Percentiles rank a stretch among this genome's conserved stretches.
These are phyloP conservation scores for Kluyveromyces sp. DNA, from an alignment of 1,139 yeast genomes.

Conservation along the genomic window DNA sequence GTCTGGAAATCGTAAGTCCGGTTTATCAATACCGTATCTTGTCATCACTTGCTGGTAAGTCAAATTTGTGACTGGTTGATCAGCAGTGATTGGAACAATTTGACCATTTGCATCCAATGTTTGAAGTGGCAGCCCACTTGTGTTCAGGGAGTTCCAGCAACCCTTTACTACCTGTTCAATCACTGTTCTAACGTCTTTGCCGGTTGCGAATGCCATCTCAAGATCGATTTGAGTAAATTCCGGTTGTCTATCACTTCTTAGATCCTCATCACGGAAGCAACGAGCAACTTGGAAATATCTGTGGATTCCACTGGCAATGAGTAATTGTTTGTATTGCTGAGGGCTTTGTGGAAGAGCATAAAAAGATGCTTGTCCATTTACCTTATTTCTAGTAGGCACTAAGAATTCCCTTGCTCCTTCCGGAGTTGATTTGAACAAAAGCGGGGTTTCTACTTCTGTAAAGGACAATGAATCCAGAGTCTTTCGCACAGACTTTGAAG, in stretches of 20 bases:
- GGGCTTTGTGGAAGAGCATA: constrained; percentile 97
- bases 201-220: constrained; percentile 81
- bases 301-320: constrained; percentile 90
- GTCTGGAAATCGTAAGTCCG: constrained; percentile 65
- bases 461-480: constrained; percentile 47
- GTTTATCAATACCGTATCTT: constrained; percentile 86
- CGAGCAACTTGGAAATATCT: constrained; percentile 85
- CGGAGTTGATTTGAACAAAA: constrained; percentile 89
- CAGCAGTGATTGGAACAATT: constrained; percentile 23
- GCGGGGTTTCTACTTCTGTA: constrained; percentile 86
- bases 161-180: constrained; percentile 51
- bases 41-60: constrained; percentile 64
- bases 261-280: constrained; percentile 93
- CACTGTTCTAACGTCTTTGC: constrained; percentile 57
- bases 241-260: constrained; percentile 92
- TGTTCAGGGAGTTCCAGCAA: constrained; percentile 44
- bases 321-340: constrained; percentile 88
- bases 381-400: constrained; percentile 66
- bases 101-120: constrained; percentile 24
- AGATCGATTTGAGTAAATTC: constrained; percentile 94
- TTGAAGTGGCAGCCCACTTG: constrained; percentile 14
- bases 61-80: constrained; percentile 39
- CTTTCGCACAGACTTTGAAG: constrained; percentile 49
- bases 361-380: constrained; percentile 39
- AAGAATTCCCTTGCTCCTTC: constrained; percentile 96